These are phyloP conservation scores for Trichophyton rubrum DNA, from an alignment of 2,329 filamentous ascomycete genomes.

Conservation along the genomic window DNA sequence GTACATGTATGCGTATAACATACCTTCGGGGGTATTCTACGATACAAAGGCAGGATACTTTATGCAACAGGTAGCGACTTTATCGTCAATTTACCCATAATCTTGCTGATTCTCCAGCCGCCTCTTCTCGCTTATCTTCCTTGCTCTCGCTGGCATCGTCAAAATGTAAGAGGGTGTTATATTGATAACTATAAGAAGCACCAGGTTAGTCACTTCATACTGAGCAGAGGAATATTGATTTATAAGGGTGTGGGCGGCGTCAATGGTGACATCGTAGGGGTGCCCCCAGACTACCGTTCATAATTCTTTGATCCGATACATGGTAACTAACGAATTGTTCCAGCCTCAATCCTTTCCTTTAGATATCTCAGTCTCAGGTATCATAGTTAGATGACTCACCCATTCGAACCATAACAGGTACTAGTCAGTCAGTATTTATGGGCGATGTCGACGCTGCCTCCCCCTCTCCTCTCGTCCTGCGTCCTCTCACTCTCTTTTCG, in stretches of 20 bases:
- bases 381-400: no score
- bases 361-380: no score
- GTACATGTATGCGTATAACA: not conserved
- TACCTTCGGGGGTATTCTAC: constrained; percentile 6
- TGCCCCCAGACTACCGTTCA: no score
- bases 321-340: no score
- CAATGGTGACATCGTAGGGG: no score
- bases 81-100: not conserved
- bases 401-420: no score
- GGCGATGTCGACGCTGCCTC: no score
- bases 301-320: no score
- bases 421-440: no score
- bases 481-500: not conserved
- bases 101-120: not conserved
- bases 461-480: not conserved
- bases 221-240: not conserved
- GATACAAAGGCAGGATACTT: constrained; percentile 6
- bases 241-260: no score
- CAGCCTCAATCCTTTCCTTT: no score
- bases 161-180: not conserved
- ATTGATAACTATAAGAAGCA: not conserved
- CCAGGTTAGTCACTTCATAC: not conserved
- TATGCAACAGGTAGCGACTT: not conserved
- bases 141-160: not conserved
- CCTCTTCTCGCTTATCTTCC: not conserved